Evolutionary conservation across 305 asterid genomes (phyloP), one percentile per base, ranked within the genome.

Genomic region (Fraxinus greggii): DNA sequence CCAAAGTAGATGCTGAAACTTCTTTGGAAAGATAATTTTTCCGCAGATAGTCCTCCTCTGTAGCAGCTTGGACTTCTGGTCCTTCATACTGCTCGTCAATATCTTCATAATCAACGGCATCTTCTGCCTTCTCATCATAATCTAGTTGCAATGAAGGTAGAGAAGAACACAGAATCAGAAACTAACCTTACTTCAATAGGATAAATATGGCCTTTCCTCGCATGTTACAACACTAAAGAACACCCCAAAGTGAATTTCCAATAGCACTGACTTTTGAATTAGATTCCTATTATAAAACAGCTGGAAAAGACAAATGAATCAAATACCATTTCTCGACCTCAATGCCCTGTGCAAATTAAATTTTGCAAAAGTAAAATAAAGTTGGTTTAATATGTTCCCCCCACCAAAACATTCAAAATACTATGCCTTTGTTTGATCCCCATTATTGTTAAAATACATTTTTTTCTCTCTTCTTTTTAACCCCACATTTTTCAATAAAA

Each of bases 41-140:
- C 92, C 29, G 98, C 88, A 96, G 82, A 88, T 87, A 91, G 88
- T 96, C 99, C 89, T 97, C 99, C 89, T 97, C 99, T 0, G 98
- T 92, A 59, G 90, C 92, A 84, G 89, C 87, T 85, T 93, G 97
- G 73, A 97, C 92, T 90, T 97, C 99, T 42, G 99, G 99, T 81
- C 99, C 99, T 81, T 97, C 99, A 87, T 97, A 97, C 86, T 95
- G 94, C 91, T 97, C 99, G 79, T 97, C 98, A 72, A 97, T 90
- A 85, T 97, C 99, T 91, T 95, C 98, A 90, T 95, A 97, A 86
- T 97, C 98, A 81, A 97, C 92, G 81, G 98, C 99, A 83, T 97
- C 94, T 89, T 92, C 99, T 69, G 97, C 98, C 92, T 97, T 97
- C 88, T 87, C 89, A 79, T 89, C 94, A 85, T 93, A 97, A 90